phyloP scores from a whole-genome alignment of 2,329 filamentous ascomycete species.

The Colletotrichum theobromicola region DNA sequence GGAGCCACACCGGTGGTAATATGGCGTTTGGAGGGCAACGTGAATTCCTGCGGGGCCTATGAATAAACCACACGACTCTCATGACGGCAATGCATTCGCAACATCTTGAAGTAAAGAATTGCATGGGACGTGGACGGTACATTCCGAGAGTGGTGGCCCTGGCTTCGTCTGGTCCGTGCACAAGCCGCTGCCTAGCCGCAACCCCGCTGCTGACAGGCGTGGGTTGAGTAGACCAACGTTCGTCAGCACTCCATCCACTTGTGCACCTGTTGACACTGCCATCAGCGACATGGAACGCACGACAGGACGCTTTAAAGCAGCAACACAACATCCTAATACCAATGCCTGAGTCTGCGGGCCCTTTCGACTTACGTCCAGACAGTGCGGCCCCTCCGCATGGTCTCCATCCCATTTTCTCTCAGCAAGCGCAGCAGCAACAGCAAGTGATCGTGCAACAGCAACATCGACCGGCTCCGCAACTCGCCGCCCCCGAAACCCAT shows the following conservation, averaged over 20 bases:
- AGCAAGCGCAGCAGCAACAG: not conserved
- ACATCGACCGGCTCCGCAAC: constrained; percentile 11
- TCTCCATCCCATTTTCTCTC: constrained; percentile 24
- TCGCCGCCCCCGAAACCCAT: constrained; percentile 1
- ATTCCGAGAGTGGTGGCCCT: not conserved
- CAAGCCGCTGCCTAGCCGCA: constrained; percentile 5
- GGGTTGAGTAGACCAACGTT: not conserved
- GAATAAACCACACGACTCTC: not conserved
- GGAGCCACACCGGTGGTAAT: not conserved
- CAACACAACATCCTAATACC: constrained; percentile 9
- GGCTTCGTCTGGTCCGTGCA: not conserved
- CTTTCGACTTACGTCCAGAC: constrained; percentile 4
- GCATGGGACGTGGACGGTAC: not conserved
- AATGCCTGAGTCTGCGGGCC: not conserved
- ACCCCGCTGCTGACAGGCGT: not conserved
- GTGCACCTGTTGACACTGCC: not conserved
- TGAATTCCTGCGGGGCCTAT: not conserved
- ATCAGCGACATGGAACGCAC: not conserved
- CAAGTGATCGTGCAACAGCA: constrained; percentile 10
- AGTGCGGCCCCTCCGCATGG: constrained; percentile 4
- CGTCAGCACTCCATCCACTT: not conserved
- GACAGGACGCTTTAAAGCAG: constrained; percentile 19
- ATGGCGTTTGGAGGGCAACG: not conserved
- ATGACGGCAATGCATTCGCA: not conserved
- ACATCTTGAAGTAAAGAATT: not conserved